A percentile compares a stretch with the other conserved stretches of the same genome.
Evolutionary conservation across 768 basidiomycete species (phyloP).

Genomic region (Epithele typhae): DNA sequence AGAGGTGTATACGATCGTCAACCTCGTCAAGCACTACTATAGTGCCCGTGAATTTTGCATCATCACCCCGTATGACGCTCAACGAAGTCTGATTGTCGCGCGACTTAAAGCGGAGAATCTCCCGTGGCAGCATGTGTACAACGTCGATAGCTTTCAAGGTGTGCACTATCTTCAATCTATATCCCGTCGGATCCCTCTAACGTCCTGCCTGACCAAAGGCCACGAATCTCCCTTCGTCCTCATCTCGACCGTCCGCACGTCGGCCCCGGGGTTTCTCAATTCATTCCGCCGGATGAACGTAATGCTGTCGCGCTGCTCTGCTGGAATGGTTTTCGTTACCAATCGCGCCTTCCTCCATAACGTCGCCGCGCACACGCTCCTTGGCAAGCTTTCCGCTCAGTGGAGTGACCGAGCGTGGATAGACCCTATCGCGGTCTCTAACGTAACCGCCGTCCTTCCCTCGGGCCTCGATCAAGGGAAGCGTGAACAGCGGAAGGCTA

Average conservation of each 20-base stretch:
- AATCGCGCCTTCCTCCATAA: slow-evolving; percentile 35
- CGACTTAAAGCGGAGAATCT: slow-evolving; percentile 30
- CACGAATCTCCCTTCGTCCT: slow-evolving; percentile 49
- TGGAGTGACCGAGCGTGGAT: slow-evolving; percentile 19
- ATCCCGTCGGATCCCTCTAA: background rate
- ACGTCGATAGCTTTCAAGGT: slow-evolving; percentile 57
- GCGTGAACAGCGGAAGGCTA: no score
- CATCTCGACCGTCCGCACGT: slow-evolving; percentile 46
- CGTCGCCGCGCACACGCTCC: slow-evolving; percentile 31
- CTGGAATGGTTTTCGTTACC: slow-evolving; percentile 45
- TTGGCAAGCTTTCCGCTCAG: slow-evolving; percentile 33
- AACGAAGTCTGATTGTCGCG: slow-evolving; percentile 39
- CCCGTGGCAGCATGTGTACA: slow-evolving; percentile 43
- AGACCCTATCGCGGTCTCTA: background rate
- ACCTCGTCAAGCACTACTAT: slow-evolving; percentile 41
- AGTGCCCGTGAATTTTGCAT: slow-evolving; percentile 35
- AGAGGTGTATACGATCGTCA: slow-evolving; percentile 37
- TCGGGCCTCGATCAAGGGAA: no score
- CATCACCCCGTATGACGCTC: slow-evolving; percentile 54
- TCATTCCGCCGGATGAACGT: slow-evolving; percentile 47
- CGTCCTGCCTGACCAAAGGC: slow-evolving; percentile 26
- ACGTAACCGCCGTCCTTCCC: no score
- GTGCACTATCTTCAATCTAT: background rate
- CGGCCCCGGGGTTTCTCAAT: slow-evolving; percentile 40
- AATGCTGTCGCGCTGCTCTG: slow-evolving; percentile 39